phyloP scores from a whole-genome alignment of 306 rosid species.

The Cicer pinnatifidum region DNA sequence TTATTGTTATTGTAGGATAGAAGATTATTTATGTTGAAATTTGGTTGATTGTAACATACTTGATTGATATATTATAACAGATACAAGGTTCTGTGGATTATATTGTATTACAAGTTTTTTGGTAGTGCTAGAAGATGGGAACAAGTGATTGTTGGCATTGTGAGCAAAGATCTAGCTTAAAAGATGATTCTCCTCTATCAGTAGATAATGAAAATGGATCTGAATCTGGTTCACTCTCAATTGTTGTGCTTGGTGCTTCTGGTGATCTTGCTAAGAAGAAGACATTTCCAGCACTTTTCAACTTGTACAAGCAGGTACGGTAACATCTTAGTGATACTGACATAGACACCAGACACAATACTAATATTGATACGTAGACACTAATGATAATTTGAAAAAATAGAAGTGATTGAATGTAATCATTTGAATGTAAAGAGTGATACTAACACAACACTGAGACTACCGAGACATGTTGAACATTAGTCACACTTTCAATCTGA shows the following conservation, averaged over 20 bases:
- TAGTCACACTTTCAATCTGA: background rate
- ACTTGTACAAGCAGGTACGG: conserved; percentile 79
- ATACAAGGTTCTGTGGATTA: conserved; percentile 21
- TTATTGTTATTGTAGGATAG: background rate
- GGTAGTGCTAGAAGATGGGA: conserved; percentile 59
- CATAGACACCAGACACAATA: background rate
- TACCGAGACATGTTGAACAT: background rate
- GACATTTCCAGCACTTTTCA: conserved; percentile 94
- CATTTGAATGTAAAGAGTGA: too few relatives aligned
- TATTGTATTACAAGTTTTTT: conserved; percentile 3
- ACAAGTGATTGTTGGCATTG: conserved; percentile 70
- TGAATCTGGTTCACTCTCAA: conserved; percentile 78
- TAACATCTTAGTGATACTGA: background rate
- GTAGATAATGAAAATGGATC: conserved; percentile 54
- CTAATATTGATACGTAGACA: background rate
- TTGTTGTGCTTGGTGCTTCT: conserved; percentile 93
- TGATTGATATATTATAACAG: conserved; percentile 33
- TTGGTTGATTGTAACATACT: conserved; percentile 23
- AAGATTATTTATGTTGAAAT: conserved; percentile 7
- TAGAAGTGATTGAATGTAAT: background rate
- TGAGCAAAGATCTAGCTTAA: conserved; percentile 50
- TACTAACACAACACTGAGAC: too few relatives aligned
- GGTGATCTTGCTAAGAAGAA: conserved; percentile 99
- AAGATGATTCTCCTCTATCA: conserved; percentile 53
- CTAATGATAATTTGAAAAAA: background rate